Evolutionary conservation across 2,329 filamentous ascomycete genomes (phyloP).

Genomic region (Magnaporthiopsis poae): DNA sequence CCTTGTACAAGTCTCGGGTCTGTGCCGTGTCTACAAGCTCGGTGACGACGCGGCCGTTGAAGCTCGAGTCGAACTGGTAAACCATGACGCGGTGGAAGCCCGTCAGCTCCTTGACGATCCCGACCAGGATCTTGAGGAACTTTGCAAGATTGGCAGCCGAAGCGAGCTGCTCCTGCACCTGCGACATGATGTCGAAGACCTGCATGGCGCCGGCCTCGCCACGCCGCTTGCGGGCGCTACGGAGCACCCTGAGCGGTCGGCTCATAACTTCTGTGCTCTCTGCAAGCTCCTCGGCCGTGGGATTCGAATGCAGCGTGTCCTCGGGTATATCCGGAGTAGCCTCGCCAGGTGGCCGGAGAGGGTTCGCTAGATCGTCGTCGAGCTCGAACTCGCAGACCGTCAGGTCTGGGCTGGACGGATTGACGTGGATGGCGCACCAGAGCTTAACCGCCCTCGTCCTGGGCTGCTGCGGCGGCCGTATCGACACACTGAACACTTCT

Average conservation of each 20-base stretch:
- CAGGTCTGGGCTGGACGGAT: conserved; percentile 55
- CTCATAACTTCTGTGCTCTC: conserved; percentile 69
- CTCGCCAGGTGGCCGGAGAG: conserved; percentile 54
- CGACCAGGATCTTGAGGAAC: conserved; percentile 72
- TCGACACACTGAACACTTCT: conserved; percentile 72
- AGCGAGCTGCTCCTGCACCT: conserved; percentile 78
- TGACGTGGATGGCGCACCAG: conserved; percentile 81
- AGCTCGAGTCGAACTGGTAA: conserved; percentile 75
- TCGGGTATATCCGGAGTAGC: conserved; percentile 53
- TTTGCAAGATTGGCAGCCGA: conserved; percentile 58
- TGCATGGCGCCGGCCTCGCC: conserved; percentile 79
- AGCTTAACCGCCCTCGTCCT: conserved; percentile 53
- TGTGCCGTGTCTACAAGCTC: conserved; percentile 73
- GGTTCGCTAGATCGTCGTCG: conserved; percentile 63
- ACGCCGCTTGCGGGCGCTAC: conserved; percentile 63
- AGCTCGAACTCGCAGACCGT: conserved; percentile 83
- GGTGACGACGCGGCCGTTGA: conserved; percentile 79
- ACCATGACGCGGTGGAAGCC: conserved; percentile 90
- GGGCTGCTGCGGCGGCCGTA: conserved; percentile 48
- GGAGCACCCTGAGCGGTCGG: conserved; percentile 65
- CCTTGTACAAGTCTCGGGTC: conserved; percentile 76
- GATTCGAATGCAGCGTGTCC: conserved; percentile 63
- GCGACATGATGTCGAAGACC: conserved; percentile 83
- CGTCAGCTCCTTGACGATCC: conserved; percentile 79
- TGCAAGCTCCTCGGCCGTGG: conserved; percentile 62